A percentile compares a stretch with the other conserved stretches of the same genome.
phyloP scores from a whole-genome alignment of 257 asterid species.

The Scutellaria baicalensis region DNA sequence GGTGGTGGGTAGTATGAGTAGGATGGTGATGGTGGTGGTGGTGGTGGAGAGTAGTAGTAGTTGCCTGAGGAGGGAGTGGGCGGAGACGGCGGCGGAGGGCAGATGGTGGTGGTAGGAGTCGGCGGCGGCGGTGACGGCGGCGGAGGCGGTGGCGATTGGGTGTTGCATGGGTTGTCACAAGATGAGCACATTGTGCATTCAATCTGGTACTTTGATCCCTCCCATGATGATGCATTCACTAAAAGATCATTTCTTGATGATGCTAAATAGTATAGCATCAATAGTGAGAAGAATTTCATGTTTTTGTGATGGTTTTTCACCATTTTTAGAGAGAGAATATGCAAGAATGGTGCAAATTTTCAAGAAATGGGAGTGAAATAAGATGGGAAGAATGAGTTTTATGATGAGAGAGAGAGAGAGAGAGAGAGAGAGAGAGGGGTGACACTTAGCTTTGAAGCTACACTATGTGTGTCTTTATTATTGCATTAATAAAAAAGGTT shows the following conservation, averaged over 20 bases:
- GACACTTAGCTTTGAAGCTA: slow-evolving; percentile 18
- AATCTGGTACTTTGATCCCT: slow-evolving; percentile 76
- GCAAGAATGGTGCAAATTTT: background rate
- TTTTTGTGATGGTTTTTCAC: background rate
- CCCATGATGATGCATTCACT: slow-evolving; percentile 38
- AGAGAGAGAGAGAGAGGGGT: background rate
- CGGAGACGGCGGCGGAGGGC: slow-evolving; percentile 80
- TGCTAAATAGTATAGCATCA: slow-evolving; percentile 3
- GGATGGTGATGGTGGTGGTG: slow-evolving; percentile 29
- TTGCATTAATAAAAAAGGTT: slow-evolving; percentile 22
- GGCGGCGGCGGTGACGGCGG: slow-evolving; percentile 48
- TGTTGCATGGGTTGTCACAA: slow-evolving; percentile 85
- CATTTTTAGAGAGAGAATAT: slow-evolving; percentile 35
- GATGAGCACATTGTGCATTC: slow-evolving; percentile 95
- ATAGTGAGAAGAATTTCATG: slow-evolving; percentile 14
- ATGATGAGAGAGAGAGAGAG: slow-evolving; percentile 1
- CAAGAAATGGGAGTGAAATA: background rate
- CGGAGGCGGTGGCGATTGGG: slow-evolving; percentile 65
- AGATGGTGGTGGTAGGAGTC: slow-evolving; percentile 34
- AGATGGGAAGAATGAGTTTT: background rate
- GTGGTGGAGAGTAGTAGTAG: slow-evolving; percentile 57
- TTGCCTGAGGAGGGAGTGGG: slow-evolving; percentile 38
- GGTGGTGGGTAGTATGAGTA: slow-evolving; percentile 46
- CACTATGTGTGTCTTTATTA: slow-evolving; percentile 23
- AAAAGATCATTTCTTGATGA: slow-evolving; percentile 14